phyloP scores from a whole-genome alignment of 2,329 filamentous ascomycete species.

The Pyrenophora tritici-repentis region DNA sequence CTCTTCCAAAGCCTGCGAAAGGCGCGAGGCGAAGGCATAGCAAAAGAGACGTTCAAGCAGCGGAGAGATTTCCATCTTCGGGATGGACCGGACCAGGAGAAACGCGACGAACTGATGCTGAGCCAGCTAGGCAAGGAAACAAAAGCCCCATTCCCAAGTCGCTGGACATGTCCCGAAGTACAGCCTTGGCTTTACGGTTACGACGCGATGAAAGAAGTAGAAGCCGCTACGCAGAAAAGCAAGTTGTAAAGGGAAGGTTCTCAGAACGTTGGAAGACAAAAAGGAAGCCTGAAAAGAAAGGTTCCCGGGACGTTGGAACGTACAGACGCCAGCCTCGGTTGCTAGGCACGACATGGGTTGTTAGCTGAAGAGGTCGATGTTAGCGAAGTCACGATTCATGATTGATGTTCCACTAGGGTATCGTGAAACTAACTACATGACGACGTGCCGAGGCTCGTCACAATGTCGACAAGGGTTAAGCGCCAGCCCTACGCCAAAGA shows the following conservation, averaged over 20 bases:
- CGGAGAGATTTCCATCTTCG: slow-evolving; percentile 49
- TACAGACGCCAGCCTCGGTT: not conserved
- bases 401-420: slow-evolving; percentile 5
- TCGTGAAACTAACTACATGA: slow-evolving; percentile 5
- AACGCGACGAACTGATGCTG: slow-evolving; percentile 62
- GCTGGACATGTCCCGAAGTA: slow-evolving; percentile 54
- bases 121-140: slow-evolving; percentile 60
- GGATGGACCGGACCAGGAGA: slow-evolving; percentile 61
- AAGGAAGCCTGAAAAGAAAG: not conserved
- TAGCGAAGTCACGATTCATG: not conserved
- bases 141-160: slow-evolving; percentile 62
- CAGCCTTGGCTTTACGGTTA: slow-evolving; percentile 46
- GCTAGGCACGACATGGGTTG: not conserved
- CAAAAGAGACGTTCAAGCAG: slow-evolving; percentile 64
- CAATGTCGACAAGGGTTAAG: slow-evolving; percentile 2
- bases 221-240: slow-evolving; percentile 18
- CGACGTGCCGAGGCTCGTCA: slow-evolving; percentile 8
- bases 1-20: slow-evolving; percentile 56
- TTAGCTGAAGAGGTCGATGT: not conserved
- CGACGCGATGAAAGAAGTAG: slow-evolving; percentile 39
- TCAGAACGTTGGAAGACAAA: not conserved
- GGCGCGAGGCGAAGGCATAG: slow-evolving; percentile 59
- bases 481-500: slow-evolving; percentile 2
- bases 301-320: too few species aligned
- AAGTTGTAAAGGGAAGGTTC: not conserved